Base-by-base conservation (phyloP, 805 yeast species). In the Metschnikowia picachoensis region DNA sequence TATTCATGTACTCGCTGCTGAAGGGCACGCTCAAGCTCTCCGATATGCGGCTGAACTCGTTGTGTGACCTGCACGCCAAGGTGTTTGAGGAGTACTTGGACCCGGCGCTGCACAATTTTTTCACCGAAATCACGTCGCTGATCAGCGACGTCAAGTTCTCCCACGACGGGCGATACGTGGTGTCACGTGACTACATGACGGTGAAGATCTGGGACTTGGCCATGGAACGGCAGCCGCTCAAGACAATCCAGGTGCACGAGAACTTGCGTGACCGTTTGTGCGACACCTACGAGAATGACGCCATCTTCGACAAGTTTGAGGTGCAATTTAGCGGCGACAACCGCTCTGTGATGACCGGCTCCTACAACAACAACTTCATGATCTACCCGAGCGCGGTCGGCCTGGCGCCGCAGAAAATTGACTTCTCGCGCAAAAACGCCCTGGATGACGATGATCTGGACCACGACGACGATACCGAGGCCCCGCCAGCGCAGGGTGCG, bases 201-300 rank as follows among this genome's bases (percentile, higher is more conserved):
- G 96, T 92, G 30, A 94, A 94, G 69, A 85, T 94, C 57, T 94
- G 99, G 99, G 99, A 94, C 73, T 78, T 94, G 51, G 89, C 89
- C 54, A 94, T 94, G 99, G 97, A 94, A 68, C 84, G 83, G 55
- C 88, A 85, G 66, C 99, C 99, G 32, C 70, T 95, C 47, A 89
- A 89, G 67, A 91, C 97, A 13, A 91, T 94, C 51, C 89, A 89
- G 64, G 90, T 95, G 53, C 99, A 94, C 68, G 98, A 94, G 65
- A 95, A 88, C 65, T 79, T 94, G 61, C 82, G 96, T 58, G 96
- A 90, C 60, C 77, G 92, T 61, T 74, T 94, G 61, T 92, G 98
- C 71, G 97, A 95, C 66, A 90, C 98, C 37, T 94, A 95, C 73
- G 99, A 94, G 67, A 91, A 90, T 65, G 99, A 94, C 71, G 96